Conservation (phyloP, 2,329 filamentous ascomycete species). For the Aspergillus sp. region DNA sequence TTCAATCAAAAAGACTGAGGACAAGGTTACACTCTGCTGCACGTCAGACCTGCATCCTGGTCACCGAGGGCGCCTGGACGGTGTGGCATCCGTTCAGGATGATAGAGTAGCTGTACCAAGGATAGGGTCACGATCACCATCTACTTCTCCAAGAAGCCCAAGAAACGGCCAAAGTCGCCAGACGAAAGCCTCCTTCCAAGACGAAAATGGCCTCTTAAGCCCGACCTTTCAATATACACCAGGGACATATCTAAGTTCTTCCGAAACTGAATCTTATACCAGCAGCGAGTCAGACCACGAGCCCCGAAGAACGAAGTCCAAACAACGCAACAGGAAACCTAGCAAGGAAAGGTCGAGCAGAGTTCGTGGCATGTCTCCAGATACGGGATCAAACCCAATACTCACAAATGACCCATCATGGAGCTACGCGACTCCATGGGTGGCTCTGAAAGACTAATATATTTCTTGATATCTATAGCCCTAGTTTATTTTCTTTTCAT, state of each 20-base stretch:
- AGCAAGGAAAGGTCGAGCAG: constrained; percentile 1
- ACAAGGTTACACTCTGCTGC: constrained; percentile 15
- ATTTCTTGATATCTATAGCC: not conserved
- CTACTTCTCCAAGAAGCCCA: not conserved
- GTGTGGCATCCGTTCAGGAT: not conserved
- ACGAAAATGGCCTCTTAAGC: constrained; percentile 9
- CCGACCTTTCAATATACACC: constrained; percentile 6
- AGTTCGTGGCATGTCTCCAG: constrained; percentile 13
- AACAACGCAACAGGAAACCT: not conserved
- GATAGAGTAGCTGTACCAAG: constrained; percentile 9
- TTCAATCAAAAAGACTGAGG: constrained; percentile 12
- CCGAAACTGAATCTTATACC: constrained; percentile 8
- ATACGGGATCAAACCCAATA: constrained; percentile 9
- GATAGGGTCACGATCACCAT: constrained; percentile 3
- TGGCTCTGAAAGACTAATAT: not conserved
- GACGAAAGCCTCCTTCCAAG: not conserved
- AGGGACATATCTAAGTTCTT: constrained; percentile 11
- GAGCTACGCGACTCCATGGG: constrained; percentile 13
- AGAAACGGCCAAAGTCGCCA: not conserved
- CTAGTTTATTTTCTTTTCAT: not conserved
- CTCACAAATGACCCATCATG: constrained; percentile 17
- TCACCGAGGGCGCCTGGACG: constrained; percentile 1
- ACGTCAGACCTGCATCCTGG: constrained; percentile 14
- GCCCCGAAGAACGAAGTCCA: constrained; percentile 4
- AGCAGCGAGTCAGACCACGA: constrained; percentile 21